A percentile compares a stretch with the other conserved stretches of the same genome.
Evolutionary conservation across 305 asterid genomes (phyloP).

Genomic region (Fraxinus floribunda): DNA sequence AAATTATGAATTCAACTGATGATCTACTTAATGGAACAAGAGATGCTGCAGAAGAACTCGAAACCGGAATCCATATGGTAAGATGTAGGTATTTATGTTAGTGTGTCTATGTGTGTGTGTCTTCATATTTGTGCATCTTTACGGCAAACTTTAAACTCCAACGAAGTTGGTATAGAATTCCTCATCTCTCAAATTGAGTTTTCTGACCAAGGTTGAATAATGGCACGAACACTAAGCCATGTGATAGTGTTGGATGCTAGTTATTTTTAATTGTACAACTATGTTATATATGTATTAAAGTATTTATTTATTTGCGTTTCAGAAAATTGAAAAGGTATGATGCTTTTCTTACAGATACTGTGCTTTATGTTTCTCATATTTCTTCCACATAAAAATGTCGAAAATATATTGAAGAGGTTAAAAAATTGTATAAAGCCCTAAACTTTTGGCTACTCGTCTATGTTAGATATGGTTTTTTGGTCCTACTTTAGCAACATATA

Average conservation of each 20-base stretch:
- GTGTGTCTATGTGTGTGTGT: neutral
- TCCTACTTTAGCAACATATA: neutral
- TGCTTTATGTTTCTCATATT: neutral
- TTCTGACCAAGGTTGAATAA: neutral
- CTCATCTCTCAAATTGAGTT: neutral
- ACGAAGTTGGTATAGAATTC: neutral
- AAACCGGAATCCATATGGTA: slow-evolving; percentile 85
- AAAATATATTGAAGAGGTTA: neutral
- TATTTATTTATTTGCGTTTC: neutral
- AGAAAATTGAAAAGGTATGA: neutral
- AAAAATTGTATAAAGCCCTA: neutral
- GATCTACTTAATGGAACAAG: slow-evolving; percentile 57
- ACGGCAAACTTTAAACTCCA: neutral
- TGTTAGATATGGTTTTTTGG: neutral
- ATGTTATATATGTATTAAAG: neutral
- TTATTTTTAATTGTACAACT: neutral
- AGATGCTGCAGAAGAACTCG: slow-evolving; percentile 60
- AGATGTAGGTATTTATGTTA: neutral
- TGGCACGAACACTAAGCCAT: neutral
- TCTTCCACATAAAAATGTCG: neutral
- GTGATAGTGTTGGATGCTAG: neutral
- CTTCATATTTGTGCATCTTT: neutral
- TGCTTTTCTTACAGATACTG: neutral
- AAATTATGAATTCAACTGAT: slow-evolving; percentile 75
- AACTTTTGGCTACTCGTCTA: neutral